Conservation (phyloP, 2,329 filamentous ascomycete species). For the Fusarium subglutinans region DNA sequence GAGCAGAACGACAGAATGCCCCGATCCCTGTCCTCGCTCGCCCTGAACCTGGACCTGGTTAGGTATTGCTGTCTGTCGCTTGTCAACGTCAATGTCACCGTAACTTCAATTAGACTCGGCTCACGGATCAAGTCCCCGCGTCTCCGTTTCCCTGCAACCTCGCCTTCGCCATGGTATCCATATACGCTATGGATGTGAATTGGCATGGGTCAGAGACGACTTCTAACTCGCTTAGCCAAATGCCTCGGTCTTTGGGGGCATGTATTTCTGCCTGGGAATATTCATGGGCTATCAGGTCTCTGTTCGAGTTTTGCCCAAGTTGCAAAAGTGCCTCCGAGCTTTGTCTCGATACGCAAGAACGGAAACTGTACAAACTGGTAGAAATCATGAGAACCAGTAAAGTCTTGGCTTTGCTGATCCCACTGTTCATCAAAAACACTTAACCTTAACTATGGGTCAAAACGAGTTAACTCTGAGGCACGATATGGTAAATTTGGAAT, state of each 20-base stretch:
- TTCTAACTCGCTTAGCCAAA: conserved; percentile 13
- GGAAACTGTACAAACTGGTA: neutral
- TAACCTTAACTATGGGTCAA: neutral
- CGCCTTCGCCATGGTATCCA: neutral
- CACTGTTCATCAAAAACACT: neutral
- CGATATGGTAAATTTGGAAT: neutral
- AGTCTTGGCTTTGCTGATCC: neutral
- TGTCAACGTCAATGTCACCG: conserved; percentile 7
- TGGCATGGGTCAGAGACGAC: neutral
- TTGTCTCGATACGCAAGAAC: neutral
- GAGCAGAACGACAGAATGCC: neutral
- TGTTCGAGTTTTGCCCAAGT: neutral
- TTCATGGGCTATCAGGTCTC: neutral
- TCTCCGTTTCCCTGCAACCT: conserved; percentile 8
- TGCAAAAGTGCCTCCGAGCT: conserved; percentile 7
- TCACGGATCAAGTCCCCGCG: conserved; percentile 22
- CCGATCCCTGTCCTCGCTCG: conserved; percentile 3
- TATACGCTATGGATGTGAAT: neutral
- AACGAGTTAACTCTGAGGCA: neutral
- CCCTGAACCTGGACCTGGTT: neutral
- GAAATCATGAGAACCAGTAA: neutral
- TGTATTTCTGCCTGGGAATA: neutral
- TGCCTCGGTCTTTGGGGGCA: neutral
- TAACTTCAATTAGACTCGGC: conserved; percentile 8
- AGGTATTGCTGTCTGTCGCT: neutral